Base-by-base conservation (phyloP, 352 stramenopile species). In the Phytopythium delawarense region DNA sequence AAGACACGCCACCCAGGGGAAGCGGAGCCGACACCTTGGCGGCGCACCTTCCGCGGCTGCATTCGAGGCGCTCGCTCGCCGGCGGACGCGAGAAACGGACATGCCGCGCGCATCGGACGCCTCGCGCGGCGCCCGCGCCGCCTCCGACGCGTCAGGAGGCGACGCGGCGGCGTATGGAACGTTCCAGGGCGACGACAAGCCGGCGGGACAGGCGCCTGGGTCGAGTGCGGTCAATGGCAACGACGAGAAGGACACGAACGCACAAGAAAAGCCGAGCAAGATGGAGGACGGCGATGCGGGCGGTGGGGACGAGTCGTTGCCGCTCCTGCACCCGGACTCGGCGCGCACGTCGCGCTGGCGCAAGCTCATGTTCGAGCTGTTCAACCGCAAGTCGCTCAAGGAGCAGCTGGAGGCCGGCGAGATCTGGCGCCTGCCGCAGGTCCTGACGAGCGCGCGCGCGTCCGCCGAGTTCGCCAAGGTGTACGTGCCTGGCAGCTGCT, bases 341-440 rank as follows among this genome's bases (percentile, higher is more conserved):
- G 42, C 51, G 12, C 28, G 46, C 25, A 79, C 75, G 35, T 63
- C 72, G 59, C 70, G 64, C 54, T 81, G 75, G 75, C 63, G 75
- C 28, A 77, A 75, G 44, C 53, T 84, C 2, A 61, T 72, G 49
- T 73, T 79, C 65, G 57, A 76, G 59, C 62, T 72, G 39, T 84
- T 84, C 54, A 71, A 70, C 62, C 73, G 65, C 54, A 59, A 69
- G 48, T 37, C 45, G 25, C 42, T 72, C 21, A 55, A 73, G 44
- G 66, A 59, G 23, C 64, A 75, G 40, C 39, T 82, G 9, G 61
- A 80, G 30, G 56, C 63, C 7, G 75, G 71, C 20, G 74, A 89
- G 54, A 71, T 80, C 32, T 89, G 80, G 80, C 67, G 68, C 30
- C 70, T 89, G 34, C 59, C 77, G 46, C 50, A 61, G 20, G 64